Percentiles rank a stretch among this genome's conserved stretches.
phyloP scores from a whole-genome alignment of 2,329 filamentous ascomycete genomes.

The Pseudogymnoascus sp. region DNA sequence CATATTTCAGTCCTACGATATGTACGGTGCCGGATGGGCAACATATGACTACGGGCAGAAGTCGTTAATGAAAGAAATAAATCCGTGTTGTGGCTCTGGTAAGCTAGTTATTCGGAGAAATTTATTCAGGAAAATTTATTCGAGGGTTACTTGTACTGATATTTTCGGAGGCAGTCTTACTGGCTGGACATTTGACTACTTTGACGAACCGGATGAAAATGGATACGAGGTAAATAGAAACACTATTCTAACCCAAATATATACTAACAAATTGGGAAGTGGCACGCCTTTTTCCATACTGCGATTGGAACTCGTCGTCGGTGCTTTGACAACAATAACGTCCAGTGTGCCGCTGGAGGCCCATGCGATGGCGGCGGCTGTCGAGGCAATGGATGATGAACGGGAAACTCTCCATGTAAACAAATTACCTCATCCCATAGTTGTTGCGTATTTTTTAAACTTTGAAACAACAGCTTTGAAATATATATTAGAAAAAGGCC shows the following conservation, averaged over 20 bases:
- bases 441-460: background rate
- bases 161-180: conserved; percentile 15
- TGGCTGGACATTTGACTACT: conserved; percentile 25
- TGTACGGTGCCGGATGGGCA: conserved; percentile 24
- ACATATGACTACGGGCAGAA: conserved; percentile 23
- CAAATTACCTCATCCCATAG: background rate
- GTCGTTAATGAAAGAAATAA: conserved; percentile 18
- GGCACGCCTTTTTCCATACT: conserved; percentile 15
- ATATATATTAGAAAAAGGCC: background rate
- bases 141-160: background rate
- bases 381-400: conserved; percentile 14
- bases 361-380: conserved; percentile 13
- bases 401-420: background rate
- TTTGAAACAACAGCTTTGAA: background rate
- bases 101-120: background rate
- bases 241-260: background rate
- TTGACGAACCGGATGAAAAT: conserved; percentile 14
- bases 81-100: conserved; percentile 18
- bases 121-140: background rate
- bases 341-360: conserved; percentile 15
- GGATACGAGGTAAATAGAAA: conserved; percentile 13
- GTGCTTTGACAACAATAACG: conserved; percentile 16
- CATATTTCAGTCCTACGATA: conserved; percentile 17
- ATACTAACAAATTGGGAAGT: background rate
- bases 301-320: conserved; percentile 13